These are phyloP conservation scores for Aspergillus funiculosus DNA, from an alignment of 495 filamentous ascomycete genomes.

Conservation along the genomic window DNA sequence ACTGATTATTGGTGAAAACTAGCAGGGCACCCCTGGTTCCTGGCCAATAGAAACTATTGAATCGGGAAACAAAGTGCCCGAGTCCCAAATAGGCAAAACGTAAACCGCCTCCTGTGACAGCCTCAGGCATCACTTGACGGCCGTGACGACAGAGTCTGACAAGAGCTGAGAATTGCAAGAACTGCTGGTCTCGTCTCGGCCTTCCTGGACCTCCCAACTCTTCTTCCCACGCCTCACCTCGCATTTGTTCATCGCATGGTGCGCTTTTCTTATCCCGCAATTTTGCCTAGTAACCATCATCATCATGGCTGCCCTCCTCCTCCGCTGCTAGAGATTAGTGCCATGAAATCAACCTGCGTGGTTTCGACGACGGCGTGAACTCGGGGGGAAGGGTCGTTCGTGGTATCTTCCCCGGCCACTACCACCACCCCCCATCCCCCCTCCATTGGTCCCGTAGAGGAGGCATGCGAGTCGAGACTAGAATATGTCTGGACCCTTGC, in stretches of 20 bases:
- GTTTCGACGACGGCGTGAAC: slow-evolving; percentile 3
- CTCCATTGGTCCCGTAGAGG: slow-evolving; percentile 10
- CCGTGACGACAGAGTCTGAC: too few species aligned
- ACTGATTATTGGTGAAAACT: neutral
- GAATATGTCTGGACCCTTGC: slow-evolving; percentile 18
- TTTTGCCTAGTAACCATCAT: neutral
- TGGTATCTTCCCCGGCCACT: neutral
- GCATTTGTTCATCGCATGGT: neutral
- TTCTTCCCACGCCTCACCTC: neutral
- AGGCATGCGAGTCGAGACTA: slow-evolving; percentile 17
- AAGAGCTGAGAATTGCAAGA: too few species aligned
- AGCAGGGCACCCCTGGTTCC: neutral
- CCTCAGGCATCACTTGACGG: too few species aligned
- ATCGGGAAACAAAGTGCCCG: too few species aligned
- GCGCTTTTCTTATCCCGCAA: neutral
- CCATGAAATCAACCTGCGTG: slow-evolving; percentile 6
- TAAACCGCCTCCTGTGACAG: too few species aligned
- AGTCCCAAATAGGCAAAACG: neutral
- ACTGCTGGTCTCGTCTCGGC: neutral
- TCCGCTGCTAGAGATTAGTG: neutral
- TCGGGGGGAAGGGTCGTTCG: slow-evolving; percentile 5
- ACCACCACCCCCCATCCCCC: too few species aligned
- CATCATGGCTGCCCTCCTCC: neutral
- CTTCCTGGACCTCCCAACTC: slow-evolving; percentile 1
- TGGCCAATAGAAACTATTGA: too few species aligned